Evolutionary conservation across 352 stramenopile genomes (phyloP), one percentile per base, ranked within the genome.

Genomic region (Phytophthora multivora): DNA sequence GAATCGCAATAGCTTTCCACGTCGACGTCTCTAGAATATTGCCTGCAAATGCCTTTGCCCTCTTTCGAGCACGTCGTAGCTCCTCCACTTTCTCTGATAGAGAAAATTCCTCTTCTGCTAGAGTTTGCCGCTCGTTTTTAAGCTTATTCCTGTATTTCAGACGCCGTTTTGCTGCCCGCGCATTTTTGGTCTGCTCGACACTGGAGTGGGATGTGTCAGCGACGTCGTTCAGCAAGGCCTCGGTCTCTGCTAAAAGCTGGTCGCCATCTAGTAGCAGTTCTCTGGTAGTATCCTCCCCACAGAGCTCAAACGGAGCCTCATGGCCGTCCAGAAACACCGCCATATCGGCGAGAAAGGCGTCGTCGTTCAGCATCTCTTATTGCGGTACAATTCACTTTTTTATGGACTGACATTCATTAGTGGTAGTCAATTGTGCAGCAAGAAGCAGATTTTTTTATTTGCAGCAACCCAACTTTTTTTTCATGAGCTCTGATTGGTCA

Each of bases 121-220:
- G 12, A 8, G 51, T 62, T 45, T 62, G 7, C 12, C 69, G 36
- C 57, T 80, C 71, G 4, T 45, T 54, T 33, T 70, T 67, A 21
- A 75, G 30, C 5, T 65, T 71, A 6, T 77, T 51, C 8, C 56
- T 52, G 7, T 77, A 72, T 35, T 58, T 61, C 15, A 74, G 45
- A 31, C 63, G 43, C 7, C 66, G 51, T 11, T 61, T 55, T 19
- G 54, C 50, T 13, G 60, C 60, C 38, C 66, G 60, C 5, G 36
- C 15, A 13, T n/a, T 71, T 19, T 57, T 59, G 3, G 28, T 21
- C 19, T 30, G 19, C 15, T 11, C 19, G 25, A 38, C 9, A 16
- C 13, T 1, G 13, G 18, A 8, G 25, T n/a, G 18, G 5, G 15
- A 5, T 8, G 35, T 47, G 15, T 7, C 10, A 40, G 1, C 7